Percentiles rank a stretch among this genome's conserved stretches.
Conservation (phyloP, 257 asterid genomes). For the Verbena officinalis region DNA sequence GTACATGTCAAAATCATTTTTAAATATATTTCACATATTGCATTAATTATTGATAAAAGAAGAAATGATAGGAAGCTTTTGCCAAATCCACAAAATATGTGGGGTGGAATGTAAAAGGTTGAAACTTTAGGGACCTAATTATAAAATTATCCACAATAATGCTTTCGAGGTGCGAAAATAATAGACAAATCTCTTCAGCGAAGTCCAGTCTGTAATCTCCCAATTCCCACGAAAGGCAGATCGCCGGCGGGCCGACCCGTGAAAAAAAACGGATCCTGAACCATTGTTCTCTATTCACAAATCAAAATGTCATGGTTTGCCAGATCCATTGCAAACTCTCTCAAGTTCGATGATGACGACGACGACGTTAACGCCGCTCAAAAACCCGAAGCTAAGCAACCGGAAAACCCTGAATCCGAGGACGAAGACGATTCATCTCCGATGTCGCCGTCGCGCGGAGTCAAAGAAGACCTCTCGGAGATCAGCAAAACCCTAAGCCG, state of each 20-base stretch:
- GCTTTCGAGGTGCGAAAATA: slow-evolving; percentile 24
- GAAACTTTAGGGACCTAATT: slow-evolving; percentile 26
- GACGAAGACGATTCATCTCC: slow-evolving; percentile 48
- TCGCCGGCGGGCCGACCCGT: slow-evolving; percentile 40
- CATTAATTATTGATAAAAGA: no score
- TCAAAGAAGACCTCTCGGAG: slow-evolving; percentile 93
- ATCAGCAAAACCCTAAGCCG: slow-evolving; percentile 82
- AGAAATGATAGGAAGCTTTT: background rate
- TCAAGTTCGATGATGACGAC: slow-evolving; percentile 66
- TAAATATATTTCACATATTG: no score
- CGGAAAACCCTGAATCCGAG: slow-evolving; percentile 36
- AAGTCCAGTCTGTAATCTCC: slow-evolving; percentile 33
- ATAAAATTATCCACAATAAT: slow-evolving; percentile 15
- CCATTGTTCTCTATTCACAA: background rate
- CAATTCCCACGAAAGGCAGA: slow-evolving; percentile 30
- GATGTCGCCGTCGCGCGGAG: slow-evolving; percentile 75
- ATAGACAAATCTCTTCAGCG: slow-evolving; percentile 20
- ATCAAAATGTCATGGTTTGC: slow-evolving; percentile 87
- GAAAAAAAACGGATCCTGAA: slow-evolving; percentile 7
- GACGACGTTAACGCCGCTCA: slow-evolving; percentile 29
- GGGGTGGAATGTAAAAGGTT: slow-evolving; percentile 13
- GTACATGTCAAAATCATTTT: no score
- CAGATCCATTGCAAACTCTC: slow-evolving; percentile 92
- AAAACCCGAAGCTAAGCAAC: slow-evolving; percentile 22
- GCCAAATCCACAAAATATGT: background rate